These are phyloP conservation scores for Arthrobotrys musiformis DNA, from an alignment of 2,329 filamentous ascomycete species.

Conservation along the genomic window DNA sequence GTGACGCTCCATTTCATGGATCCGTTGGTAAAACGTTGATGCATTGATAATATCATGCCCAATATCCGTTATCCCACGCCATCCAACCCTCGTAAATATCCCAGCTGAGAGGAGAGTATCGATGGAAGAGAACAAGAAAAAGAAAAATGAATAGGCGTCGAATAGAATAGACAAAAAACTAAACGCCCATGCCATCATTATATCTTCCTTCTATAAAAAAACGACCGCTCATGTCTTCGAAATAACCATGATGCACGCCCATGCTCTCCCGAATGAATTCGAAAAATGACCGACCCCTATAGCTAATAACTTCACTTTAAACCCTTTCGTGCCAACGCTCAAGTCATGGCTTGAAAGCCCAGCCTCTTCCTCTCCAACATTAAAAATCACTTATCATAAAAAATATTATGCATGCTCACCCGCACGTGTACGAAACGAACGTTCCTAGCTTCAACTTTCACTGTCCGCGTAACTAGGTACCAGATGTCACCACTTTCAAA, in stretches of 20 bases:
- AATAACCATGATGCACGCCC: neutral
- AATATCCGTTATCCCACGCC: neutral
- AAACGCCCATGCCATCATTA: constrained; percentile 16
- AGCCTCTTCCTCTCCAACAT: neutral
- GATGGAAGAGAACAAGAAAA: neutral
- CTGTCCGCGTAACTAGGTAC: neutral
- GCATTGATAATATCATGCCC: neutral
- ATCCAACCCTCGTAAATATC: neutral
- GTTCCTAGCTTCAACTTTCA: neutral
- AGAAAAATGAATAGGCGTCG: neutral
- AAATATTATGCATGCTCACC: constrained; percentile 10
- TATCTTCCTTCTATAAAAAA: constrained; percentile 11
- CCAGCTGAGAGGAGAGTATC: neutral
- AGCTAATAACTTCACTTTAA: no score
- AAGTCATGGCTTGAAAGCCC: neutral
- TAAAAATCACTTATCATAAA: neutral
- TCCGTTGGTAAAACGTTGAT: neutral
- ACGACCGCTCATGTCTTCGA: constrained; percentile 3
- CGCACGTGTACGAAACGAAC: constrained; percentile 11
- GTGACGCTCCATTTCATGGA: neutral
- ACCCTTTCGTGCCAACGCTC: no score
- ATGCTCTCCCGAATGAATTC: neutral
- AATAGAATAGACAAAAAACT: neutral
- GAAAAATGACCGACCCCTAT: neutral
- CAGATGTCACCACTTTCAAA: neutral